Evolutionary conservation across 371 early-diverging fungal species (phyloP).

Genomic region (Amoeboaphelidium occidentale): DNA sequence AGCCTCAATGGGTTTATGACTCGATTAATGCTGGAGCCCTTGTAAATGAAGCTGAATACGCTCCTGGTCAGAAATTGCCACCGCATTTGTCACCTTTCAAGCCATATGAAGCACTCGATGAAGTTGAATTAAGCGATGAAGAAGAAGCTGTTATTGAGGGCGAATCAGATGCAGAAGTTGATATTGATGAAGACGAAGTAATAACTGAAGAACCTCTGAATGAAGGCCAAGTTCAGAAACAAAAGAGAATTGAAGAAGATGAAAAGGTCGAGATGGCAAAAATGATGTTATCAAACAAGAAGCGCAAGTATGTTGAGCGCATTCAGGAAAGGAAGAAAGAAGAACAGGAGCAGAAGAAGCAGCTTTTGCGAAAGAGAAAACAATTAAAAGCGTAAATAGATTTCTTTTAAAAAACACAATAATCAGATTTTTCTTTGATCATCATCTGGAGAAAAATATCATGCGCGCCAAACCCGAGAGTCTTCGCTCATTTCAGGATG

Average conservation of each 20-base stretch:
- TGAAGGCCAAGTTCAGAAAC: constrained; percentile 4
- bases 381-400: too few relatives aligned
- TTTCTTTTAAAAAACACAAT: too few relatives aligned
- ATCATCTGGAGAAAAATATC: too few relatives aligned
- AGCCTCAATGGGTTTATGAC: constrained; percentile 96
- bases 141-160: not conserved
- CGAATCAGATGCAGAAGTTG: not conserved
- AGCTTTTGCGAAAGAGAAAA: too few relatives aligned
- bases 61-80: constrained; percentile 55
- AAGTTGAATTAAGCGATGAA: not conserved
- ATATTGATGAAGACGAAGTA: not conserved
- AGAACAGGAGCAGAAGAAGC: too few relatives aligned
- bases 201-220: not conserved
- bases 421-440: too few relatives aligned
- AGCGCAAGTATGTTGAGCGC: constrained; percentile 29
- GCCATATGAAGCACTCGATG: not conserved
- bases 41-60: constrained; percentile 37
- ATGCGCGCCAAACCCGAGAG: too few relatives aligned
- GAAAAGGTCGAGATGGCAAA: constrained; percentile 64
- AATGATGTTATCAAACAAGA: constrained; percentile 82
- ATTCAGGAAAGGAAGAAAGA: not conserved
- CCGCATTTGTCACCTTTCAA: constrained; percentile 86
- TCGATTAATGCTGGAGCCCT: constrained; percentile 60
- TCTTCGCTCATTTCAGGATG: too few relatives aligned
- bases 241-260: constrained; percentile 46